These are phyloP conservation scores for Eimeria sp. DNA, from an alignment of 169 alveolate genomes.

Conservation along the genomic window DNA sequence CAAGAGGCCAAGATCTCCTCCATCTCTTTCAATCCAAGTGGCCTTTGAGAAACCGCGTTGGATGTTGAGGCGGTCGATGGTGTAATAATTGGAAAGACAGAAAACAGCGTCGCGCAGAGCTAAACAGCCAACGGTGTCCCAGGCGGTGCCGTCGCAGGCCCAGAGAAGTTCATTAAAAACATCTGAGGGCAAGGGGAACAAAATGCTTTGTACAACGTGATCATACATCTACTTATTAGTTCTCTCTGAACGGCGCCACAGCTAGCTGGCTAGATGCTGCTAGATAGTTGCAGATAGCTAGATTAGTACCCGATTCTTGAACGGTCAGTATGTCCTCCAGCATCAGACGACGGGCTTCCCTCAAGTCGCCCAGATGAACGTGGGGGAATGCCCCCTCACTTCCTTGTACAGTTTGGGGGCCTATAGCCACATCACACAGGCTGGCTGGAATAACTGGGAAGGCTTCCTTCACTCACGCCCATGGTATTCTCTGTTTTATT, in stretches of 20 bases:
- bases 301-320: slow-evolving; percentile 51
- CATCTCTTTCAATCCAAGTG: slow-evolving; percentile 68
- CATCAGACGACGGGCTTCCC: slow-evolving; percentile 36
- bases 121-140: slow-evolving; percentile 66
- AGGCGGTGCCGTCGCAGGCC: slow-evolving; percentile 75
- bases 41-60: slow-evolving; percentile 21
- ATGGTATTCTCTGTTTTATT: neutral
- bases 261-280: neutral
- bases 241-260: neutral
- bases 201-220: too few relatives aligned
- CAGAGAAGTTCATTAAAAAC: slow-evolving; percentile 74
- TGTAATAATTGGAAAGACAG: slow-evolving; percentile 67
- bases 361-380: slow-evolving; percentile 55
- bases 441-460: neutral
- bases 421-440: slow-evolving; percentile 30
- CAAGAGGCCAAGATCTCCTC: slow-evolving; percentile 43
- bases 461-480: neutral
- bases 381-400: neutral
- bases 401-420: neutral
- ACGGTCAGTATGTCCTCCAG: slow-evolving; percentile 72
- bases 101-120: slow-evolving; percentile 74
- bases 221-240: neutral
- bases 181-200: slow-evolving; percentile 7
- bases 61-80: slow-evolving; percentile 50
- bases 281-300: neutral